Conservation (phyloP, 2,329 filamentous ascomycete genomes). For the Phialophora verrucosa region DNA sequence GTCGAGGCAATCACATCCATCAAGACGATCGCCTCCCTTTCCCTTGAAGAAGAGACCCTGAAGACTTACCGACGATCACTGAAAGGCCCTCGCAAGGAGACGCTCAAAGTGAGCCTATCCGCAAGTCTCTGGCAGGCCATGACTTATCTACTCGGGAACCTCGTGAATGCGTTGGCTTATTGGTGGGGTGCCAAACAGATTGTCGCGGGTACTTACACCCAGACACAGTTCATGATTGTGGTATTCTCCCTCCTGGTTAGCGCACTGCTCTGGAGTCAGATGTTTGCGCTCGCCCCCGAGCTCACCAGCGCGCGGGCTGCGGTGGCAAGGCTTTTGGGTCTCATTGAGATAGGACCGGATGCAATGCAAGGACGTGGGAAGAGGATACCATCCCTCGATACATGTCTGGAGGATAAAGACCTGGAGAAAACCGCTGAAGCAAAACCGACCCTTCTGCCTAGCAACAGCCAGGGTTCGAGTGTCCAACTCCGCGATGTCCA, state of each 20-base stretch:
- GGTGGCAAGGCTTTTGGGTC: constrained; percentile 75
- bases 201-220: constrained; percentile 65
- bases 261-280: constrained; percentile 43
- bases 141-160: constrained; percentile 48
- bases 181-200: constrained; percentile 77
- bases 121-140: constrained; percentile 55
- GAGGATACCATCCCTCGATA: neutral
- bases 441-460: constrained; percentile 1
- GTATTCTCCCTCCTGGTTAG: constrained; percentile 50
- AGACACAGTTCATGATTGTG: constrained; percentile 71
- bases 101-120: constrained; percentile 55
- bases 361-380: neutral
- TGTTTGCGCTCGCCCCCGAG: constrained; percentile 45
- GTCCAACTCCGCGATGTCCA: constrained; percentile 61
- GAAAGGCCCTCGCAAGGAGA: constrained; percentile 56
- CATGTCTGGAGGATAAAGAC: constrained; percentile 3
- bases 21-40: constrained; percentile 58
- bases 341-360: constrained; percentile 47
- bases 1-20: constrained; percentile 60
- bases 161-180: constrained; percentile 60
- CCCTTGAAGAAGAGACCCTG: constrained; percentile 58
- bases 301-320: constrained; percentile 90
- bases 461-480: constrained; percentile 4
- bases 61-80: constrained; percentile 54
- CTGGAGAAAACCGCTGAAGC: constrained; percentile 9